These are phyloP conservation scores for Coemansia javaensis DNA, from an alignment of 192 early-diverging fungal species.

Conservation along the genomic window DNA sequence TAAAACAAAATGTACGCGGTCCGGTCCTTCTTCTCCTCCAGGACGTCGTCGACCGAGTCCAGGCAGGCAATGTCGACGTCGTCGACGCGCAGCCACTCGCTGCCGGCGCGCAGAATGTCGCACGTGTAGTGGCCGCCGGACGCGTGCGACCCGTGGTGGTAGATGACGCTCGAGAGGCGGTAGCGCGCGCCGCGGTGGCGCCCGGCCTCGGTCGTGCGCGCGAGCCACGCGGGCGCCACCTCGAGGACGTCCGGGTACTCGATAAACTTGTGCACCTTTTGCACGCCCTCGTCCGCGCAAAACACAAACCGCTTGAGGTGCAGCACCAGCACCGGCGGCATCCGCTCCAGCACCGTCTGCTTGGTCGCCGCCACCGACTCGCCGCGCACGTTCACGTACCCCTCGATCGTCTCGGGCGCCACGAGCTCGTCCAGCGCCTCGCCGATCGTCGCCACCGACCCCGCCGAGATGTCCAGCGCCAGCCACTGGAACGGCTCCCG, in stretches of 20 bases:
- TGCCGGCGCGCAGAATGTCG: constrained; percentile 68
- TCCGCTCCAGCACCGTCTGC: constrained; percentile 70
- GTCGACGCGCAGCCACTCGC: constrained; percentile 89
- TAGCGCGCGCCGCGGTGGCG: constrained; percentile 52
- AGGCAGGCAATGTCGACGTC: constrained; percentile 69
- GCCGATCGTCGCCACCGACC: constrained; percentile 70
- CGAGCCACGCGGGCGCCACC: constrained; percentile 56
- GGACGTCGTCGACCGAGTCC: constrained; percentile 25
- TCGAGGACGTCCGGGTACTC: constrained; percentile 61
- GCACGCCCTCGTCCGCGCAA: constrained; percentile 63
- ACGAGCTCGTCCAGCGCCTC: constrained; percentile 81
- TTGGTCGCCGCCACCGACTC: constrained; percentile 67
- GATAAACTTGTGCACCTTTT: constrained; percentile 86
- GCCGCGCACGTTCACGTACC: constrained; percentile 51
- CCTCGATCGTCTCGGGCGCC: constrained; percentile 74
- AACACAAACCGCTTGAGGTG: constrained; percentile 95
- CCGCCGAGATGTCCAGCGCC: constrained; percentile 81
- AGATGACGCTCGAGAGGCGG: constrained; percentile 81
- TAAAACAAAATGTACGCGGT: constrained; percentile 51
- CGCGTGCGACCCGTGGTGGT: constrained; percentile 87
- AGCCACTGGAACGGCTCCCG: constrained; percentile 85
- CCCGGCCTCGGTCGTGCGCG: constrained; percentile 10
- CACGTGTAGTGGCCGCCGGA: constrained; percentile 97
- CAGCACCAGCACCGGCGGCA: constrained; percentile 88
- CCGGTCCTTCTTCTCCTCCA: constrained; percentile 43